Base-by-base conservation (phyloP, 2,329 filamentous ascomycete genomes). In the Penicillium hesseltinei region DNA sequence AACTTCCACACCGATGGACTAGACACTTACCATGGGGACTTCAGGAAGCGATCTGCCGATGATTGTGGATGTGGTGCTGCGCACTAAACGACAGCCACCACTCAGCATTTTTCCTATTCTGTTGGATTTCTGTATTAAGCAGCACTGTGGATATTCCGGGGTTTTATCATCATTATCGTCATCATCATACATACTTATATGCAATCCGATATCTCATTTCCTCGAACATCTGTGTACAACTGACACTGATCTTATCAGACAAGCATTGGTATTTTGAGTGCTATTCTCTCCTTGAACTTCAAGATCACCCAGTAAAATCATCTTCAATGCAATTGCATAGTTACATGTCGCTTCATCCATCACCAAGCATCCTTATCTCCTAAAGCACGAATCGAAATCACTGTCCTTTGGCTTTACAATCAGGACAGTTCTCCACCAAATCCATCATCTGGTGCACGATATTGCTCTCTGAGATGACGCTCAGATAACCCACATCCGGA, bases 1-100 rank as follows among this genome's bases (percentile, higher is more conserved):
- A 65, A 73, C 35, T 63, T 78, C 35, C 69, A 70, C 11, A 70
- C 72, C 1, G 75, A 77, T 5, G 69, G 71, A 5, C 58, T 79
- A 8, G 77, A 79, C 51, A 72, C 69, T 6, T 79, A 79, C 60
- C 77, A 79, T 56, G 75, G 76, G 15, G 75, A 78, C 49, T 78
- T 77, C 62, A 75, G 70, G 61, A 73, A 72, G 61, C 66, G 66
- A 35, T 70, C 68, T n/a, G 59, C 54, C 5, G 66, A 63, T 13
- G 68, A 66, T 15, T 76, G 74, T 57, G 72, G 71, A 17, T 72
- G 67, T 52, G 70, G 68, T 40, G 62, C 47, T 23, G 57, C 60
- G 36, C 67, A 69, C 54, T 70, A 52, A 57, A 46, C 62, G 45
- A 60, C 27, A 9, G 44, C 29, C 38, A 31, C 3, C 4, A 38